Evolutionary conservation across 306 rosid species (phyloP).

Genomic region (Lotus japonicus): DNA sequence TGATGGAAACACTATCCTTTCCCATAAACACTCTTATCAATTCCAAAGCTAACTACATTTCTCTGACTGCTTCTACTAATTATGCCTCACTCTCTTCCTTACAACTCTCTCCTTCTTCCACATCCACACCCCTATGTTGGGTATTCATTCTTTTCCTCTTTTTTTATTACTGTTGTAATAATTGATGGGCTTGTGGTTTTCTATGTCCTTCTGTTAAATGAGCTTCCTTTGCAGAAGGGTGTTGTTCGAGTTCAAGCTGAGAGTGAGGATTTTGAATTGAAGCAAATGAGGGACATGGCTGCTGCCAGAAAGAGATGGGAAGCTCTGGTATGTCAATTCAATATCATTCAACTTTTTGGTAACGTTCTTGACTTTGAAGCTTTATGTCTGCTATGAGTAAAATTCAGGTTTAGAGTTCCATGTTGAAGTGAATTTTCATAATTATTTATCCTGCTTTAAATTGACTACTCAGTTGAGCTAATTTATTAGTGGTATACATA

Average conservation of each 20-base stretch:
- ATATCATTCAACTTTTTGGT: not conserved
- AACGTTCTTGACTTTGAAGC: not conserved
- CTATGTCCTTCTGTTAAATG: too few species aligned
- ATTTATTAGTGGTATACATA: not conserved
- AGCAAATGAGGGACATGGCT: constrained; percentile 89
- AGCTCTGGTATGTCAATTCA: constrained; percentile 67
- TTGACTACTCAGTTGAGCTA: not conserved
- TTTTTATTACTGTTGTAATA: too few species aligned
- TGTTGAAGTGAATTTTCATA: constrained; percentile 11
- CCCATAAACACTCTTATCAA: constrained; percentile 39
- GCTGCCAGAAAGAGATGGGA: constrained; percentile 98
- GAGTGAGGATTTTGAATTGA: constrained; percentile 67
- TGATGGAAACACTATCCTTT: constrained; percentile 70
- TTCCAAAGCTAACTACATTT: constrained; percentile 14
- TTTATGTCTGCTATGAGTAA: not conserved
- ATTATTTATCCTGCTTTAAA: not conserved
- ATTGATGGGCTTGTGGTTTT: too few species aligned
- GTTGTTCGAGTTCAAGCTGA: constrained; percentile 48
- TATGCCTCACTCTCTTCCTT: constrained; percentile 34
- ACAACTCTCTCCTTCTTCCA: constrained; percentile 24
- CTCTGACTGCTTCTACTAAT: constrained; percentile 3
- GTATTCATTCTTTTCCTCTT: constrained; percentile 27
- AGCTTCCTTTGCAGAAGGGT: constrained; percentile 29
- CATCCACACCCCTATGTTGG: constrained; percentile 18
- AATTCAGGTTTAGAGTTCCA: not conserved